Percentiles rank a stretch among this genome's conserved stretches.
Evolutionary conservation across 2,329 filamentous ascomycete species (phyloP).

Genomic region (Alternaria triticina): DNA sequence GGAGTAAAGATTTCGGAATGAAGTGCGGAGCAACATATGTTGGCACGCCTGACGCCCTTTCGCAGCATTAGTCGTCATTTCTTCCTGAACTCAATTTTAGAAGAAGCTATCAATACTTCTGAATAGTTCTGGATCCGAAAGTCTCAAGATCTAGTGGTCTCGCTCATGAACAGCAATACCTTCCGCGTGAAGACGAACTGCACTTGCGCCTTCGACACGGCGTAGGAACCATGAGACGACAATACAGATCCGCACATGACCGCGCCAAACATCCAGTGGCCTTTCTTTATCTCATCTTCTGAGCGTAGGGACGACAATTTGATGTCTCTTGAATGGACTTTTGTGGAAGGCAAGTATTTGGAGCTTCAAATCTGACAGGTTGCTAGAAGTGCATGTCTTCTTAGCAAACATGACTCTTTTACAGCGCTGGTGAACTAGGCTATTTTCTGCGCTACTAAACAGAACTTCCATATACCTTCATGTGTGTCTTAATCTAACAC

Average conservation of each 20-base stretch:
- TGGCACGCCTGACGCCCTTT: not conserved
- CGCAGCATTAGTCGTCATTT: not conserved
- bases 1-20: not conserved
- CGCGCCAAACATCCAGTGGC: not conserved
- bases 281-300: not conserved
- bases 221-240: not conserved
- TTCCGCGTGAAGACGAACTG: not conserved
- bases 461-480: not conserved
- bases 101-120: not conserved
- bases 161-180: not conserved
- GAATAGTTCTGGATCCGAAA: not conserved
- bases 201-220: not conserved
- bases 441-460: not conserved
- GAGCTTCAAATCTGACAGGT: not conserved
- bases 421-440: not conserved
- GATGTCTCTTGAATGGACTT: not conserved
- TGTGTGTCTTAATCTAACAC: not conserved
- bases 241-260: not conserved
- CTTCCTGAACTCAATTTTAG: accelerated
- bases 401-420: not conserved
- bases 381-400: not conserved
- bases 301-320: not conserved
- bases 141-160: not conserved
- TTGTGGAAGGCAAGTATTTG: not conserved
- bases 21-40: not conserved